Evolutionary conservation across 2,329 filamentous ascomycete genomes (phyloP).

Genomic region (Cladosporium sp.): DNA sequence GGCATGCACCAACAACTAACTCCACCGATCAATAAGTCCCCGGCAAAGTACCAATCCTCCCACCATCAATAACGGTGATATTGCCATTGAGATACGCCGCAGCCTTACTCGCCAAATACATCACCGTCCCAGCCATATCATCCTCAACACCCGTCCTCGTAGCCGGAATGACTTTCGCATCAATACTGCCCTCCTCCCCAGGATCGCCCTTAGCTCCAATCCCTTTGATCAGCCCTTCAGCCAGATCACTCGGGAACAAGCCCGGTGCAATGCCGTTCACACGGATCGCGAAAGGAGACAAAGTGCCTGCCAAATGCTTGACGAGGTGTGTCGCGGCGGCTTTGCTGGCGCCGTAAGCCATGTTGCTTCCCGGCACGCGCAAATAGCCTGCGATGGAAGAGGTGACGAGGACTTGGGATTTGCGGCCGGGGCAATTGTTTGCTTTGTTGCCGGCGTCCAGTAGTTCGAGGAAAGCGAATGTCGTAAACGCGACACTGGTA

Average conservation of each 20-base stretch:
- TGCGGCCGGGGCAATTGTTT: slow-evolving; percentile 24
- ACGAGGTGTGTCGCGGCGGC: slow-evolving; percentile 46
- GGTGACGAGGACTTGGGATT: slow-evolving; percentile 46
- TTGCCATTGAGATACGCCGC: slow-evolving; percentile 65
- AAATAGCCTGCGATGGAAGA: slow-evolving; percentile 44
- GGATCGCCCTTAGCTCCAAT: slow-evolving; percentile 25
- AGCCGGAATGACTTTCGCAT: slow-evolving; percentile 50
- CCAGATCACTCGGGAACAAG: slow-evolving; percentile 62
- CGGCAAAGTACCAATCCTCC: slow-evolving; percentile 28
- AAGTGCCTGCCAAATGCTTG: slow-evolving; percentile 44
- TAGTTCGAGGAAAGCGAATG: slow-evolving; percentile 39
- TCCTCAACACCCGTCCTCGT: slow-evolving; percentile 54
- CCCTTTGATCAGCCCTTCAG: slow-evolving; percentile 42
- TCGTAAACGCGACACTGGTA: slow-evolving; percentile 35
- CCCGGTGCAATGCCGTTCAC: slow-evolving; percentile 51
- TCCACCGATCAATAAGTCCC: slow-evolving; percentile 13
- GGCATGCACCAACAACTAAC: too few relatives aligned
- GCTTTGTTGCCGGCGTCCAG: slow-evolving; percentile 39
- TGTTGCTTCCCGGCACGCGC: slow-evolving; percentile 33
- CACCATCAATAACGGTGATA: slow-evolving; percentile 60
- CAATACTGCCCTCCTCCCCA: slow-evolving; percentile 38
- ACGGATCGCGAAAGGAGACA: slow-evolving; percentile 41
- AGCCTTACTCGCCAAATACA: slow-evolving; percentile 62
- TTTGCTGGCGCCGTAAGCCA: slow-evolving; percentile 45
- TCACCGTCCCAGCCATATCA: slow-evolving; percentile 61